Percentiles rank a stretch among this genome's conserved stretches.
These are phyloP conservation scores for Quercus parvula DNA, from an alignment of 306 rosid genomes.

Conservation along the genomic window DNA sequence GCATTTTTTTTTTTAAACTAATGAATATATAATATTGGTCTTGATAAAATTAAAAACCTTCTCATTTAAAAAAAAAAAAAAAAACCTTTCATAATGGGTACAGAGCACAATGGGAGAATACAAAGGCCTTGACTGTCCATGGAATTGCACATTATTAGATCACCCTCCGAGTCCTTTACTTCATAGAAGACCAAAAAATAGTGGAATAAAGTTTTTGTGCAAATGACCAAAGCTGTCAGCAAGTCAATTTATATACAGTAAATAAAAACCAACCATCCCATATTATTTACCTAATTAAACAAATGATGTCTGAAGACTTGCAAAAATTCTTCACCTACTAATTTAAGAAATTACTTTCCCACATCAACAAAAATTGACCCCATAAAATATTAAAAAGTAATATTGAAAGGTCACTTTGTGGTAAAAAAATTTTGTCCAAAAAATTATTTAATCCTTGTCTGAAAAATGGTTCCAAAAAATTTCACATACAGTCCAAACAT, in stretches of 20 bases:
- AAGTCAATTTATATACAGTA: neutral
- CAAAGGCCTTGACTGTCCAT: too few relatives aligned
- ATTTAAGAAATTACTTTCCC: slow-evolving; percentile 20
- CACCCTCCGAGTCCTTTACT: too few relatives aligned
- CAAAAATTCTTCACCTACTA: slow-evolving; percentile 39
- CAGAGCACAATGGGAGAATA: too few relatives aligned
- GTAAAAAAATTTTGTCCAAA: neutral
- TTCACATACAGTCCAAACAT: neutral
- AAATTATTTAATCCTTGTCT: neutral
- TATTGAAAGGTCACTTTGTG: neutral
- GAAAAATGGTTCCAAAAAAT: neutral
- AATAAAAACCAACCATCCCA: slow-evolving; percentile 6
- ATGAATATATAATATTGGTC: too few relatives aligned
- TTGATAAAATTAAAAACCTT: too few relatives aligned
- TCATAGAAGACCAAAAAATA: too few relatives aligned
- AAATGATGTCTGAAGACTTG: neutral
- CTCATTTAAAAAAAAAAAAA: too few relatives aligned
- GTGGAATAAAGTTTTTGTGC: too few relatives aligned
- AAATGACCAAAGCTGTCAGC: neutral
- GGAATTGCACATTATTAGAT: too few relatives aligned
- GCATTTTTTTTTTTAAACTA: too few relatives aligned
- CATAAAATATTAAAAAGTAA: neutral
- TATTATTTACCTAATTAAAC: slow-evolving; percentile 30
- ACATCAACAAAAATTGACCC: slow-evolving; percentile 31
- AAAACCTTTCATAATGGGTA: too few relatives aligned